These are phyloP conservation scores for Trichoderma asperellum DNA, from an alignment of 2,329 filamentous ascomycete genomes.

Conservation along the genomic window DNA sequence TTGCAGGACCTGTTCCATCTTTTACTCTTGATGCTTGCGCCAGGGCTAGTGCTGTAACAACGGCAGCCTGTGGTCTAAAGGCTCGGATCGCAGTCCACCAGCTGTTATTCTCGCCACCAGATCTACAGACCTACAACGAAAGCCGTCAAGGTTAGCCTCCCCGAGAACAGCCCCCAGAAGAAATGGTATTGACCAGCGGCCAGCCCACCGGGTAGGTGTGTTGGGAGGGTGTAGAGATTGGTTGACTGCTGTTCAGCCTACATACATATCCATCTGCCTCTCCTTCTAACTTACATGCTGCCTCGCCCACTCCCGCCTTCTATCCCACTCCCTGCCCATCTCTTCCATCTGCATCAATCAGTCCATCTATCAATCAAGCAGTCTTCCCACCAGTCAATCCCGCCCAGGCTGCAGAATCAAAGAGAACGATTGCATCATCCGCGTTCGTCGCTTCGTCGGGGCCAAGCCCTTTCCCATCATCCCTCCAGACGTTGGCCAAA, in stretches of 20 bases:
- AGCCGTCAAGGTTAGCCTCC: neutral
- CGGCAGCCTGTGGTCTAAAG: neutral
- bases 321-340: neutral
- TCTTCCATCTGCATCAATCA: neutral
- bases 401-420: slow-evolving; percentile 9
- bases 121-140: neutral
- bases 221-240: neutral
- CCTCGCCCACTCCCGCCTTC: neutral
- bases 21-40: neutral
- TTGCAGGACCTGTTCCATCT: neutral
- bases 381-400: neutral
- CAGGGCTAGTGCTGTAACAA: neutral
- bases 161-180: neutral
- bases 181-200: neutral
- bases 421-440: slow-evolving; percentile 26
- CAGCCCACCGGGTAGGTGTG: neutral
- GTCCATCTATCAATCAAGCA: neutral
- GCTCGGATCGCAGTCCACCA: neutral
- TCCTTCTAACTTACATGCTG: neutral
- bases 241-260: neutral
- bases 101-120: neutral
- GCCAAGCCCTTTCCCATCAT: neutral
- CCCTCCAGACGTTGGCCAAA: neutral
- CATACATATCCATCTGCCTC: neutral
- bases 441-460: neutral